These are phyloP conservation scores for Wallacemonas collosoma DNA, from an alignment of 208 protist species.

Conservation along the genomic window DNA sequence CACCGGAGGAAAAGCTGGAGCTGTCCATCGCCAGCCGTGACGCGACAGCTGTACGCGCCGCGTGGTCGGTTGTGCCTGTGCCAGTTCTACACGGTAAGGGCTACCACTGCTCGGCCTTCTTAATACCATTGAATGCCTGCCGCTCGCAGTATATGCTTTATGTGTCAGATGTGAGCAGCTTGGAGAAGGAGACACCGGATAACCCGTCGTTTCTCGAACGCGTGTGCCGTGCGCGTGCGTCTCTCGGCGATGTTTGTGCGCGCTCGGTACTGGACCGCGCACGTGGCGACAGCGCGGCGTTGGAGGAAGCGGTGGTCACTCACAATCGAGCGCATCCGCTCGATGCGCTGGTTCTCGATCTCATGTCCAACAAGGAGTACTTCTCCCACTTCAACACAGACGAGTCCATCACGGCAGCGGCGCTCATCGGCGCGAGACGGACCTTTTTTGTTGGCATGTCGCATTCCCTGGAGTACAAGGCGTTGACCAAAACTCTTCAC, in stretches of 20 bases:
- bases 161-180: conserved; percentile 52
- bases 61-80: conserved; percentile 45
- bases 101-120: conserved; percentile 56
- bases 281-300: not conserved
- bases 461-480: conserved; percentile 43
- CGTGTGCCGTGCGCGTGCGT: not conserved
- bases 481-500: conserved; percentile 27
- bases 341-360: conserved; percentile 54
- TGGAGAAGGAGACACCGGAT: conserved; percentile 29
- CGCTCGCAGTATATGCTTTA: conserved; percentile 41
- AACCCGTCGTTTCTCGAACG: not conserved
- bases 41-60: not conserved
- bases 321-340: conserved; percentile 2
- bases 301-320: not conserved
- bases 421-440: conserved; percentile 30
- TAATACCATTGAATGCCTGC: conserved; percentile 36
- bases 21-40: conserved; percentile 7
- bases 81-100: conserved; percentile 48
- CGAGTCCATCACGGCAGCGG: conserved; percentile 35
- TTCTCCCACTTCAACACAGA: conserved; percentile 49
- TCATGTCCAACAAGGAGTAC: conserved; percentile 40
- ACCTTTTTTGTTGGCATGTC: conserved; percentile 72
- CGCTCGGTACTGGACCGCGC: not conserved
- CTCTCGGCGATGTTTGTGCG: conserved; percentile 6
- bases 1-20: not conserved